Evolutionary conservation across 441 rosid genomes (phyloP).

Genomic region (Manihot esculenta): DNA sequence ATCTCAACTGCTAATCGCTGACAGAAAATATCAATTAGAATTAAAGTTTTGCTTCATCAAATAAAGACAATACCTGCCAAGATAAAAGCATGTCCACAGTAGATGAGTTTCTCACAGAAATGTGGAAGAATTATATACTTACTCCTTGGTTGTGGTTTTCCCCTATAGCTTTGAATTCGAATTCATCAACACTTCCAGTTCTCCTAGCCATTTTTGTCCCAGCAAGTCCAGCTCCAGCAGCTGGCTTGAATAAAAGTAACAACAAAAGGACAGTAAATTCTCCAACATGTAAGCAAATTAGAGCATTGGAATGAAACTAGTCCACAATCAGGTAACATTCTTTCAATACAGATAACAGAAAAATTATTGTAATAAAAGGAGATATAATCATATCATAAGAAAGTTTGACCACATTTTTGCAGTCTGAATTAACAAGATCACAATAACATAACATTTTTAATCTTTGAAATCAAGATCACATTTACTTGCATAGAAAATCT

Average conservation of each 20-base stretch:
- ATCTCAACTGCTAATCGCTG: constrained; percentile 92
- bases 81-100: not conserved
- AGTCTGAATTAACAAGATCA: not conserved
- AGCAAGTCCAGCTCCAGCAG: constrained; percentile 98
- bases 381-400: not conserved
- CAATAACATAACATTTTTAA: not conserved
- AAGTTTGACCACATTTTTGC: not conserved
- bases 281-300: not conserved
- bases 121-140: constrained; percentile 32
- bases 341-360: not conserved
- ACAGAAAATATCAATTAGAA: constrained; percentile 19
- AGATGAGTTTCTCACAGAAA: not conserved
- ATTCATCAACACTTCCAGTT: constrained; percentile 80
- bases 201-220: constrained; percentile 97
- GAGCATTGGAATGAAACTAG: not conserved
- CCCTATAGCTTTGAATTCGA: constrained; percentile 78
- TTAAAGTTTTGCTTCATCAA: not conserved
- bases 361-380: not conserved
- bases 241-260: constrained; percentile 39
- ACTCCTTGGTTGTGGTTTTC: constrained; percentile 85
- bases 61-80: not conserved
- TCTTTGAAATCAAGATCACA: constrained; percentile 2
- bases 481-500: not conserved
- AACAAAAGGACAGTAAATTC: constrained; percentile 2
- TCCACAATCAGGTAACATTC: not conserved